A percentile compares a stretch with the other conserved stretches of the same genome.
Evolutionary conservation across 2,329 filamentous ascomycete genomes (phyloP).

Genomic region (Fusarium pseudocircinatum): DNA sequence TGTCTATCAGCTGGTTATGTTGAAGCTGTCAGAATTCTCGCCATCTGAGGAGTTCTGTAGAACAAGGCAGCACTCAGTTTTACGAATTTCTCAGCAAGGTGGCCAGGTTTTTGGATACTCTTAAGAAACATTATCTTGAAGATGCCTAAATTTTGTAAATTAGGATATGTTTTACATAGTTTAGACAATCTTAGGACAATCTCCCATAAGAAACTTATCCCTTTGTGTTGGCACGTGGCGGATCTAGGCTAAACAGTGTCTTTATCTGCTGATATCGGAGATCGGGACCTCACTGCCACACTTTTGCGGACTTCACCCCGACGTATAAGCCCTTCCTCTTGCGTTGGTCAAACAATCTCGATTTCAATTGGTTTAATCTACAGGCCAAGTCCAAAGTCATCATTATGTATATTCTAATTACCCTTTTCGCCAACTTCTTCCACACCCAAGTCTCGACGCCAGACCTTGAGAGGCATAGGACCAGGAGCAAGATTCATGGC

Average conservation of each 20-base stretch:
- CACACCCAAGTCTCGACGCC: constrained; percentile 28
- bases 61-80: neutral
- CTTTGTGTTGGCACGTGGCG: neutral
- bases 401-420: neutral
- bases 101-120: neutral
- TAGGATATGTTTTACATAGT: neutral
- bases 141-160: neutral
- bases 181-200: neutral
- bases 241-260: neutral
- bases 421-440: constrained; percentile 16
- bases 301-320: neutral
- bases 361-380: neutral
- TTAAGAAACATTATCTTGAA: neutral
- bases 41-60: neutral
- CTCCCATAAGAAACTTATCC: neutral
- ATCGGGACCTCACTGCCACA: neutral
- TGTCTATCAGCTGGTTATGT: too few relatives aligned
- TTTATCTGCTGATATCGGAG: neutral
- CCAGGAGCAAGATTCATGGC: constrained; percentile 36
- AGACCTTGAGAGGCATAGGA: constrained; percentile 39
- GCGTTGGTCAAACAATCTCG: neutral
- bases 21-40: neutral
- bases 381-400: neutral
- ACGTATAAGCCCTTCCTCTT: neutral
- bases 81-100: neutral